Percentiles rank a stretch among this genome's conserved stretches.
phyloP scores from a whole-genome alignment of 106 monocot genomes.

The Cymbidium sinense region DNA sequence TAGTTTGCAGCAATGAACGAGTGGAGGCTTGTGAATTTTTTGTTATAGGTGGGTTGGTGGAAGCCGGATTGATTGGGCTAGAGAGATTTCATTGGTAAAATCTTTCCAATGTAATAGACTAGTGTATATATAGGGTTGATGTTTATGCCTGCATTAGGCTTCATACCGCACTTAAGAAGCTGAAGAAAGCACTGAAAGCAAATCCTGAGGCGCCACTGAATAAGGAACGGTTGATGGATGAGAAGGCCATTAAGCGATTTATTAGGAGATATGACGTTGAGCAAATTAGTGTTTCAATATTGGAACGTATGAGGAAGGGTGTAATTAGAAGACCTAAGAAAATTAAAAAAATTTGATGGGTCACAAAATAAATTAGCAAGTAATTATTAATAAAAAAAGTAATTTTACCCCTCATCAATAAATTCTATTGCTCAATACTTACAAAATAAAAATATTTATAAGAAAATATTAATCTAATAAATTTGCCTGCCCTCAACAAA shows the following conservation, averaged over 20 bases:
- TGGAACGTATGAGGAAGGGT: constrained; percentile 53
- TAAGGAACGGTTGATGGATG: constrained; percentile 87
- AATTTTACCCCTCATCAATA: too few relatives aligned
- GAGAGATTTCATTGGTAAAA: too few relatives aligned
- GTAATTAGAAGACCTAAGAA: constrained; percentile 45
- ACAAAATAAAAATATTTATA: too few relatives aligned
- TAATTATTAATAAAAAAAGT: constrained; percentile 52
- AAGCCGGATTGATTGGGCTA: too few relatives aligned
- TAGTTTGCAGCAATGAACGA: too few relatives aligned
- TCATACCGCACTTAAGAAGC: constrained; percentile 61
- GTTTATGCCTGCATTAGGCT: constrained; percentile 64
- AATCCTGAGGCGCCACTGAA: constrained; percentile 81
- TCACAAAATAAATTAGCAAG: constrained; percentile 55
- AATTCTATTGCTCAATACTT: too few relatives aligned
- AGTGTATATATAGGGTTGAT: constrained; percentile 73
- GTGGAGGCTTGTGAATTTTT: too few relatives aligned
- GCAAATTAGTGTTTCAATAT: constrained; percentile 47
- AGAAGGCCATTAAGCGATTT: constrained; percentile 71
- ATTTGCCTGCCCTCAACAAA: too few relatives aligned
- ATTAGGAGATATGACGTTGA: constrained; percentile 86
- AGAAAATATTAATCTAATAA: too few relatives aligned
- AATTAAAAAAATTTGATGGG: constrained; percentile 38
- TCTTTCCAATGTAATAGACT: too few relatives aligned
- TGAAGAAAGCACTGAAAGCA: constrained; percentile 84
- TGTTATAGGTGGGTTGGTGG: too few relatives aligned